phyloP scores from a whole-genome alignment of 2,329 filamentous ascomycete genomes.

The Xylogone sp. region DNA sequence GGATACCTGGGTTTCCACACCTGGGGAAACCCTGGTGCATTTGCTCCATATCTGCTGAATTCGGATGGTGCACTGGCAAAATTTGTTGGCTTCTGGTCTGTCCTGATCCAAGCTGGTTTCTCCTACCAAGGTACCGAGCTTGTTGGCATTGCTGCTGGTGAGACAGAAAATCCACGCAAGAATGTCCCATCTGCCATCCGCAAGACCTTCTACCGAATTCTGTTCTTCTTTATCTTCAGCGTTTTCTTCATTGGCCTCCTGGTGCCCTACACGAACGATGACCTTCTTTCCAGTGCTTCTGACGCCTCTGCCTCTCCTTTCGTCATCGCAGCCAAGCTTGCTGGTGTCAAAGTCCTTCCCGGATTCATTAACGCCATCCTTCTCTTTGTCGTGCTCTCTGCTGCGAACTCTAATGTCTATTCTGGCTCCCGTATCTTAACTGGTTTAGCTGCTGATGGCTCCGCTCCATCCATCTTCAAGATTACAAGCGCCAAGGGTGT shows the following conservation, averaged over 20 bases:
- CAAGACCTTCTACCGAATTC: constrained; percentile 72
- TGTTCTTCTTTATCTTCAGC: constrained; percentile 61
- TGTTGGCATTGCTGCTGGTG: constrained; percentile 74
- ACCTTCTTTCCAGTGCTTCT: constrained; percentile 46
- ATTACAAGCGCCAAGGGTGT: constrained; percentile 58
- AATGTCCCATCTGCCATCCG: constrained; percentile 70
- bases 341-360: constrained; percentile 60
- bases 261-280: constrained; percentile 57
- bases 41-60: constrained; percentile 54
- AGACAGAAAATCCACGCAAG: constrained; percentile 68
- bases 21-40: constrained; percentile 66
- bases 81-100: constrained; percentile 67
- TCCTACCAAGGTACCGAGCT: constrained; percentile 71
- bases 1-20: constrained; percentile 73
- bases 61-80: constrained; percentile 47
- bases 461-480: constrained; percentile 57
- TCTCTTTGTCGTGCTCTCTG: constrained; percentile 73
- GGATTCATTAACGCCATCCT: constrained; percentile 76
- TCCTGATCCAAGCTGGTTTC: constrained; percentile 66
- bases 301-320: constrained; percentile 61
- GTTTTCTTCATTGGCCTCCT: constrained; percentile 70
- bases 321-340: constrained; percentile 55
- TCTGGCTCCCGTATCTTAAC: constrained; percentile 67
- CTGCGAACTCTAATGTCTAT: constrained; percentile 75
- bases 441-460: constrained; percentile 59